Base-by-base conservation (phyloP, 202 grass and related monocot genomes). In the Zizania palustris region DNA sequence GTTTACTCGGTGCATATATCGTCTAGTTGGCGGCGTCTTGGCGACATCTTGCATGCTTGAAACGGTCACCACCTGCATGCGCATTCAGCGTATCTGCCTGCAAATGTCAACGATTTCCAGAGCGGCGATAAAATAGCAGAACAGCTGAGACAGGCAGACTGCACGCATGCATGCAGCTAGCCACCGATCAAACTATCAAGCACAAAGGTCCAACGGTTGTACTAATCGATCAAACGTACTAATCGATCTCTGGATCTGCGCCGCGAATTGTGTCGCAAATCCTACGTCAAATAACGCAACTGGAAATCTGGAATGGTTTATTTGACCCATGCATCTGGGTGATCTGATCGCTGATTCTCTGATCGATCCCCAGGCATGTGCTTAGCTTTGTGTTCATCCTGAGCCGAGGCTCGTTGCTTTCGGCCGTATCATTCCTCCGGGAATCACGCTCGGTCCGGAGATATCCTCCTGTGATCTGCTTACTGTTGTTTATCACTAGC, bases 371-470 rank as follows among this genome's bases (percentile, higher is more conserved):
- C 69, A n/a, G n/a, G n/a, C n/a, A 43, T 72, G 58, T 71, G 65
- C 72, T 71, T 70, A 63, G 28, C n/a, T 56, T 19, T 39, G 38
- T 50, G 48, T 65, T 9, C 56, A 8, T 45, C 58, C 5, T 11
- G 67, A 63, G 14, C 5, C 8, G 67, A 63, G 14, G 45, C 3
- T 64, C 74, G 49, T 88, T 41, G 63, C 75, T 84, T 79, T 74
- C 57, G 39, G 69, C 68, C 38, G 74, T 11, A 55, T 65, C 42
- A 79, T 62, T 68, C 1, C 46, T 11, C 81, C 81, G 76, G 7
- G 82, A 82, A 82, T 87, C 60, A 1, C 74, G 85, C 28, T 28
- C 2, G 1, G 79, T 38, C 42, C 68, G 35, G 28, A 7, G 79
- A 60, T 18, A 28, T 28, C 46, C 5, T 28, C 28, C 28, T 28